Percentiles rank a stretch among this genome's conserved stretches.
These are phyloP conservation scores for Schizothecium vesticola DNA, from an alignment of 495 filamentous ascomycete species.

Conservation along the genomic window DNA sequence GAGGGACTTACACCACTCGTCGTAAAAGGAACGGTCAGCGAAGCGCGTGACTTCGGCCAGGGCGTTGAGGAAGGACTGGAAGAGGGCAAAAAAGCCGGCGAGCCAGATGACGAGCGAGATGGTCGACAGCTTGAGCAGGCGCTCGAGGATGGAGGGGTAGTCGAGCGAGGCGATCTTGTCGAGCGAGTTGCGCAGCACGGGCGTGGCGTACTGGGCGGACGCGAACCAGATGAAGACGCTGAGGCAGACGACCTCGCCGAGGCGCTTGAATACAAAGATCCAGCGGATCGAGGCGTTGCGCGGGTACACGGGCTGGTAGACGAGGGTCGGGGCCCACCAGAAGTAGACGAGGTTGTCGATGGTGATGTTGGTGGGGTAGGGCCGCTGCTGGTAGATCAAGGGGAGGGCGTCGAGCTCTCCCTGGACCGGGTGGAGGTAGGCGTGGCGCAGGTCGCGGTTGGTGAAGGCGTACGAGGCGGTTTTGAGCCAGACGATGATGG, in stretches of 20 bases:
- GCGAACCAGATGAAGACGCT: conserved; percentile 88
- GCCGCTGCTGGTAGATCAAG: conserved; percentile 71
- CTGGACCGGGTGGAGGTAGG: conserved; percentile 65
- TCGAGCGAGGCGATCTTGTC: conserved; percentile 79
- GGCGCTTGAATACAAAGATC: conserved; percentile 76
- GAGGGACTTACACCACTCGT: conserved; percentile 68
- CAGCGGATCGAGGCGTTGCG: conserved; percentile 71
- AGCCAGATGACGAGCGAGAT: conserved; percentile 94
- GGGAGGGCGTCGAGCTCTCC: conserved; percentile 59
- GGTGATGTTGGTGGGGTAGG: conserved; percentile 88
- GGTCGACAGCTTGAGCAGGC: conserved; percentile 89
- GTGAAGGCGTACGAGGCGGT: conserved; percentile 93
- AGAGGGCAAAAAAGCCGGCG: conserved; percentile 91
- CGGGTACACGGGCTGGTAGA: conserved; percentile 96
- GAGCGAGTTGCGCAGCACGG: conserved; percentile 81
- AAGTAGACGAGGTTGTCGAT: conserved; percentile 84
- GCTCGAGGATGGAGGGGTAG: conserved; percentile 74
- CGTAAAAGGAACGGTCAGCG: conserved; percentile 90
- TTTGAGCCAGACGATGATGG: conserved; percentile 94
- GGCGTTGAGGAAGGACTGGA: conserved; percentile 84
- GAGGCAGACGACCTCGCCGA: conserved; percentile 68
- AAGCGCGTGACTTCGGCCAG: conserved; percentile 87
- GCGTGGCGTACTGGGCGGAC: conserved; percentile 86
- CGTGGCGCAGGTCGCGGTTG: conserved; percentile 89
- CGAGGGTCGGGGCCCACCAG: conserved; percentile 93